These are phyloP conservation scores for Citrus reticulata DNA, from an alignment of 345 rosid species.

Conservation along the genomic window DNA sequence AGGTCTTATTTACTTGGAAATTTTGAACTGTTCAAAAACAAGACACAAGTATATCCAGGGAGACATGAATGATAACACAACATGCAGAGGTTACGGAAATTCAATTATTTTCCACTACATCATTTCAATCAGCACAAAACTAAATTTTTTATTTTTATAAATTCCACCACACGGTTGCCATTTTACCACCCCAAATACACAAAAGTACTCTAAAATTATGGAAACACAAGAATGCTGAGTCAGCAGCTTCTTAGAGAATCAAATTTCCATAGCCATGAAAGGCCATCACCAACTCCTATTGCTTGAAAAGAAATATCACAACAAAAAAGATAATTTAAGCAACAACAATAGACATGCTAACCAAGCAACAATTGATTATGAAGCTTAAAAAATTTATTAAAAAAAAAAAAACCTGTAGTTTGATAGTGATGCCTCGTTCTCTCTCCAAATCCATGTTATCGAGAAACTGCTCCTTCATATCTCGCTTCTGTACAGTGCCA, in stretches of 20 bases:
- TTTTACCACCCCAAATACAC: background rate
- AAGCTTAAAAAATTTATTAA: too few relatives aligned
- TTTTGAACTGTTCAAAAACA: background rate
- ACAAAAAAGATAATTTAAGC: background rate
- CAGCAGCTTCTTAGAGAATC: background rate
- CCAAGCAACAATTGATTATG: background rate
- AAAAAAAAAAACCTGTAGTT: slow-evolving; percentile 53
- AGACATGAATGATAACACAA: background rate
- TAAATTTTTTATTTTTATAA: too few relatives aligned
- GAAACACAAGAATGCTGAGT: background rate
- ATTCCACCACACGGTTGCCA: too few relatives aligned
- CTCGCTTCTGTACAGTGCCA: slow-evolving; percentile 90
- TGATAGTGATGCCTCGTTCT: slow-evolving; percentile 97
- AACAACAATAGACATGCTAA: background rate
- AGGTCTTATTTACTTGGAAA: background rate
- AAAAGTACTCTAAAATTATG: background rate
- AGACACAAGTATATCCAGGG: background rate
- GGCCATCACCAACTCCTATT: background rate
- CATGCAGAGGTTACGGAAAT: background rate
- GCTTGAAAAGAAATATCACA: background rate
- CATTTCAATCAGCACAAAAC: background rate
- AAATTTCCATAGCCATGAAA: background rate
- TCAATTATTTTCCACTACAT: background rate
- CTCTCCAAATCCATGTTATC: slow-evolving; percentile 99
- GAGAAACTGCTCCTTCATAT: slow-evolving; percentile 96